Evolutionary conservation across 2,329 filamentous ascomycete genomes (phyloP).

Genomic region (Venturia asperata): DNA sequence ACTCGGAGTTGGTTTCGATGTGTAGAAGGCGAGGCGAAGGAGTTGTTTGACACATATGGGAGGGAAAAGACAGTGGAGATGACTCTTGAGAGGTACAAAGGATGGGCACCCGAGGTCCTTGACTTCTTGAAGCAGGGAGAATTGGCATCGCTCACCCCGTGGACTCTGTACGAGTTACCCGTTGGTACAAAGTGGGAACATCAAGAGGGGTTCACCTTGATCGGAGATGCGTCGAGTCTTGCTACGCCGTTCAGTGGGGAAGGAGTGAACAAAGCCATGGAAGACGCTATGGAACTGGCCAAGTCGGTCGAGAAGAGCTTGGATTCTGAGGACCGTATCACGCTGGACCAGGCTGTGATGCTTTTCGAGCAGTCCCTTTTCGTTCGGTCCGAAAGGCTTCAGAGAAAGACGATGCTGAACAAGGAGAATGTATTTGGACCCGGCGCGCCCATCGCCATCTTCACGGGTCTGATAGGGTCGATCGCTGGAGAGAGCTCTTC

Average conservation of each 20-base stretch:
- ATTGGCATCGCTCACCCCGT: conserved; percentile 31
- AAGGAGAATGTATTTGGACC: conserved; percentile 6
- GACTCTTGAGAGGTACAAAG: conserved; percentile 34
- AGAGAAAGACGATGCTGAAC: conserved; percentile 13
- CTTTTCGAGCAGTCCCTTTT: conserved; percentile 17
- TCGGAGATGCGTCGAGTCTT: conserved; percentile 56
- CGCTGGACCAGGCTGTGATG: conserved; percentile 3
- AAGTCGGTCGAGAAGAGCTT: conserved; percentile 4
- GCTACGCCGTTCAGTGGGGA: conserved; percentile 54
- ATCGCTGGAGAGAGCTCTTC: background rate
- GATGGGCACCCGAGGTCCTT: conserved; percentile 37
- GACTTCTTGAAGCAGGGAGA: conserved; percentile 31
- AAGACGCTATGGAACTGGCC: conserved; percentile 48
- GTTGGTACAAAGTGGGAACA: conserved; percentile 44
- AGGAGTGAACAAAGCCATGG: conserved; percentile 52
- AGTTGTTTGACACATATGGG: conserved; percentile 40
- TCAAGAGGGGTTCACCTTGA: conserved; percentile 45
- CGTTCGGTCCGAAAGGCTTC: conserved; percentile 10
- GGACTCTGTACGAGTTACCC: conserved; percentile 49
- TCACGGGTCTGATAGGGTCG: background rate
- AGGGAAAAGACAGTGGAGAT: conserved; percentile 32
- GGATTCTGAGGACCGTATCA: background rate
- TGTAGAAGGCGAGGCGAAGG: conserved; percentile 34
- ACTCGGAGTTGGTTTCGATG: conserved; percentile 34
- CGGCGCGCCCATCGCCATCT: background rate